Conservation (phyloP, 305 asterid species). For the Lippia alba region DNA sequence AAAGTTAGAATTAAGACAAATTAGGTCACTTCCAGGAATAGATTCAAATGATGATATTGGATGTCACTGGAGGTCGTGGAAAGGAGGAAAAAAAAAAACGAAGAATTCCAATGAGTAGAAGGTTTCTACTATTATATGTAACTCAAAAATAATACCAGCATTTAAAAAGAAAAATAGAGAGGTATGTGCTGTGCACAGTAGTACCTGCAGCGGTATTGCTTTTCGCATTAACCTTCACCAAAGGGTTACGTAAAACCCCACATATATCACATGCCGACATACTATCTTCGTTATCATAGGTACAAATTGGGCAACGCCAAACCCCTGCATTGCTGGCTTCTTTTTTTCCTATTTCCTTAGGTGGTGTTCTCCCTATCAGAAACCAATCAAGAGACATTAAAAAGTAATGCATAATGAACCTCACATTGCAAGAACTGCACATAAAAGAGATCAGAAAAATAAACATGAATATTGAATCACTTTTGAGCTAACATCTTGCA, state of each 20-base stretch:
- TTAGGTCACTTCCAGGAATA: conserved; percentile 26
- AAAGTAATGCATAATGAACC: conserved; percentile 10
- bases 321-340: conserved; percentile 47
- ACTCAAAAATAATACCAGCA: conserved; percentile 12
- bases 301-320: conserved; percentile 89
- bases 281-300: conserved; percentile 76
- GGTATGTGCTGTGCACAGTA: conserved; percentile 16
- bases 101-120: conserved; percentile 25
- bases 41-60: conserved; percentile 23
- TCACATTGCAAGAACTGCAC: conserved; percentile 20
- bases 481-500: conserved; percentile 12
- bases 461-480: conserved; percentile 3
- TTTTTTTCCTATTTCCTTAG: conserved; percentile 45
- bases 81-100: conserved; percentile 13
- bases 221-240: conserved; percentile 59
- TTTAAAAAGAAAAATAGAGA: conserved; percentile 25
- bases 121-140: conserved; percentile 23
- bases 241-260: conserved; percentile 89
- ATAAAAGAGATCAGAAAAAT: background rate
- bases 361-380: conserved; percentile 46
- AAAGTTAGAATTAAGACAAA: conserved; percentile 16
- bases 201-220: conserved; percentile 53
- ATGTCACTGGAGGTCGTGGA: conserved; percentile 22
- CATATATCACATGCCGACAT: conserved; percentile 84
- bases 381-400: conserved; percentile 33